These are phyloP conservation scores for Phytophthora syringae DNA, from an alignment of 352 stramenopile species.

Conservation along the genomic window DNA sequence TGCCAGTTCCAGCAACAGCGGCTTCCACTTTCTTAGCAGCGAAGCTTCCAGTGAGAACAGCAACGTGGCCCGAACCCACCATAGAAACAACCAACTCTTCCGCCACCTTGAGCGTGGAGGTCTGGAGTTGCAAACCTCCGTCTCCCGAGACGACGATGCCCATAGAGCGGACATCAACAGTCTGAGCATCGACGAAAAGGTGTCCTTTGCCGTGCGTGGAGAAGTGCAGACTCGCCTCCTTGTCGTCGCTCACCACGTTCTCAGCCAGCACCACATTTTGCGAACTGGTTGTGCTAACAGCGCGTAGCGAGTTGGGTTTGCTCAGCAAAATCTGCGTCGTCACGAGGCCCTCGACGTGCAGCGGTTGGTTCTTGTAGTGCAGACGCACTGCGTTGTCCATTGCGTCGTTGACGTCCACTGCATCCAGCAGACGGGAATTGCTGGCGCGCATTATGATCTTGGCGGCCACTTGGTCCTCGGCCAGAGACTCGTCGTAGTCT, in stretches of 20 bases:
- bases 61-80: conserved; percentile 25
- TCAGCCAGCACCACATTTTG: conserved; percentile 41
- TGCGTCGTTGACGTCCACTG: conserved; percentile 31
- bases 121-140: conserved; percentile 39
- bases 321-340: conserved; percentile 42
- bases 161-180: conserved; percentile 19
- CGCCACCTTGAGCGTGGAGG: conserved; percentile 28
- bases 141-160: conserved; percentile 27
- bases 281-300: conserved; percentile 11
- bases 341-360: conserved; percentile 37
- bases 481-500: conserved; percentile 38
- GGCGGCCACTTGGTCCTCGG: conserved; percentile 21
- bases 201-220: conserved; percentile 28
- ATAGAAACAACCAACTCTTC: conserved; percentile 22
- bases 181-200: conserved; percentile 18
- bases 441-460: conserved; percentile 41
- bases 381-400: conserved; percentile 38
- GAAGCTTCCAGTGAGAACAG: conserved; percentile 34
- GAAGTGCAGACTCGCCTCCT: conserved; percentile 24
- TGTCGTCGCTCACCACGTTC: conserved; percentile 36
- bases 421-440: conserved; percentile 28
- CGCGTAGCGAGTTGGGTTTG: conserved; percentile 26
- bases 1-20: conserved; percentile 35
- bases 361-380: conserved; percentile 51
- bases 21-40: conserved; percentile 27